Evolutionary conservation across 495 filamentous ascomycete genomes (phyloP), one percentile per base, ranked within the genome.

Genomic region (Podospora sp.): DNA sequence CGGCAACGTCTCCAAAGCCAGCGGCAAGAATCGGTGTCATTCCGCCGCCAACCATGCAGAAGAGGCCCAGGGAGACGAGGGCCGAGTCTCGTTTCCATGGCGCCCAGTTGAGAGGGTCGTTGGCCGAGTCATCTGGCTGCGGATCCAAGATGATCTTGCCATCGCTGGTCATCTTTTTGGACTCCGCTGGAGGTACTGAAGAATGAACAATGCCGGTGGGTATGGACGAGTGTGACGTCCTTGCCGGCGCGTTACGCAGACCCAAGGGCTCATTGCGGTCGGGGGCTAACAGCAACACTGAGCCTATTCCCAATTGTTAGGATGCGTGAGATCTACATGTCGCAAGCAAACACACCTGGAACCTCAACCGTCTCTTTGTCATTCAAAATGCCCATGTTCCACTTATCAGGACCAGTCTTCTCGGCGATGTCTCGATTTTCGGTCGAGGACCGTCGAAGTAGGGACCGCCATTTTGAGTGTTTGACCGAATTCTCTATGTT

Each of bases 71-170:
- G 0, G 90, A 95, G 6, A 97, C 67, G 69, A 99, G 77, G 0
- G 95, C 92, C 33, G 85, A 73, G 80, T 97, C 92, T 77, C 95
- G 82, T 35, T 92, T 86, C 90, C 91, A 92, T 1, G 83, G 77
- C 1, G 92, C 87, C 95, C 95, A 99, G 71, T 99, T 99, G 52
- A 99, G 77, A 0, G 95, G 95, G 71, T 99, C 95, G 68, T 99
- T 97, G 26, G 83, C 80, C 0, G 92, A 92, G 46, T 97, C 92
- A 52, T 97, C 94, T 0, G 95, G 95, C 73, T 98, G 95, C 0
- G 94, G 94, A 0, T 96, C 90, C 9, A 99, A 80, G 63, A 99
- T 91, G 69, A 97, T 92, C 60, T 87, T 87, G 35, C 94, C 95
- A 77, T 97, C 88, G 20, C 81, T 75, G 7, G 93, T 97, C 67